Base-by-base conservation (phyloP, 2,329 filamentous ascomycete genomes). In the Talaromyces sp. region DNA sequence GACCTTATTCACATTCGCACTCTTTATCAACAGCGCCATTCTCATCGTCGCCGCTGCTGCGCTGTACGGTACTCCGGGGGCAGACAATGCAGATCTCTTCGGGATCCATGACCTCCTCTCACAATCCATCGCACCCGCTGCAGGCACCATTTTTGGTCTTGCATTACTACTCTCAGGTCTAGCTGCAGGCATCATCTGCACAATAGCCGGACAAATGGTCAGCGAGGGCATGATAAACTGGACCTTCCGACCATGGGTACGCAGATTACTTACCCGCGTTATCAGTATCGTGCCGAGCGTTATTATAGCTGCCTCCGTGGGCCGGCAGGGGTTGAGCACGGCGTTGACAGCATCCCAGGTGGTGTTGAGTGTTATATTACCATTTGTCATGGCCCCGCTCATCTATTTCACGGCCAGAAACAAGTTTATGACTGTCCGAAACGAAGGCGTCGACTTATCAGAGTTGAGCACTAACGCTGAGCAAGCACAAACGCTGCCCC, bases 191-290 rank as follows among this genome's bases (percentile, higher is more conserved):
- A 91, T 96, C 41, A 89, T 96, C 2, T 96, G 92, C 79, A 96
- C 93, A 1, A 95, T 96, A 70, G 86, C 92, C 0, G 92, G 92
- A 0, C 92, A 96, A 75, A 95, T 96, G 88, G 89, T 96, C 24
- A 89, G 87, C 68, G 92, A 96, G 75, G 92, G 92, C 7, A 91
- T 92, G 67, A 76, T 96, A 52, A 86, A 87, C 56, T 93, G 91
- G 90, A 86, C 79, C 5, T 77, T 93, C 37, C 83, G 83, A 67
- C 92, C 92, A 0, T 96, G 92, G 92, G 72, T 93, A 10, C 88
- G 92, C 2, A 85, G 92, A 11, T 83, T 96, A 3, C 77, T 94
- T 59, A 96, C 92, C 0, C 86, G 92, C 31, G 86, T 85, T 59
- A 91, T 96, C 74, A 92, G 89, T 72, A 93, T 96, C 74, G 88